Base-by-base conservation (phyloP, 148 eudicot genomes). In the Rhododendron mucronatum region DNA sequence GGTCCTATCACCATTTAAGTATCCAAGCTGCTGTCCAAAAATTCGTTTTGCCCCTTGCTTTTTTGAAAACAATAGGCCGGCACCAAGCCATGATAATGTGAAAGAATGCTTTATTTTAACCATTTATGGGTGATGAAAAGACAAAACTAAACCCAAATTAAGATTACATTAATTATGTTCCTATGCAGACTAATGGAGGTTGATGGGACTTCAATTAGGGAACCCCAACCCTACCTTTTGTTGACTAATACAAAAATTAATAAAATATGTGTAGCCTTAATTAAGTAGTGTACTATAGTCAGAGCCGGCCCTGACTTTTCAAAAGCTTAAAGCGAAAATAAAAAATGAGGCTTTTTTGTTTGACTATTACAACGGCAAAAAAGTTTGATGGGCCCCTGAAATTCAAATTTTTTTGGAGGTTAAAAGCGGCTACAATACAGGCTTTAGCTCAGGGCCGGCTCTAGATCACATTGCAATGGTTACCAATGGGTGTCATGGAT, bases 31-130 rank as follows among this genome's bases (percentile, higher is more conserved):
- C 30, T 35, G 37, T 80, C 50, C 50, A 47, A 16, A 80, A 87
- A 84, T 84, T 30, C 67, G 55, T 84, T 81, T 80, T 83, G 84
- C 89, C 81, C 74, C 82, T 11, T 73, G 53, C 84, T 80, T 87
- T 84, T 35, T 20, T 5, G 5, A 84, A 83, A 79, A 73, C 84
- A 87, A 87, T 67, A 71, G 86, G 57, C 84, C 86, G n/a, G n/a
- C n/a, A 87, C 89, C 84, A 45, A 79, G 75, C 48, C 18, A 8
- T 51, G 67, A 33, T 45, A 45, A 77, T 59, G 82, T 73, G 48
- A 47, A 14, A 14, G 74, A 82, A 65, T 86, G 86, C 83, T 15
- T 77, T 83, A 41, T 39, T 87, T 67, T 41, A 41, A 41, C 7
- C 45, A 41, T 41, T 41, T 61, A 87, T 77, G 30, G 7, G 55